Evolutionary conservation across 768 basidiomycete genomes (phyloP), one percentile per base, ranked within the genome.

Genomic region (Boletus pseudopeckii): DNA sequence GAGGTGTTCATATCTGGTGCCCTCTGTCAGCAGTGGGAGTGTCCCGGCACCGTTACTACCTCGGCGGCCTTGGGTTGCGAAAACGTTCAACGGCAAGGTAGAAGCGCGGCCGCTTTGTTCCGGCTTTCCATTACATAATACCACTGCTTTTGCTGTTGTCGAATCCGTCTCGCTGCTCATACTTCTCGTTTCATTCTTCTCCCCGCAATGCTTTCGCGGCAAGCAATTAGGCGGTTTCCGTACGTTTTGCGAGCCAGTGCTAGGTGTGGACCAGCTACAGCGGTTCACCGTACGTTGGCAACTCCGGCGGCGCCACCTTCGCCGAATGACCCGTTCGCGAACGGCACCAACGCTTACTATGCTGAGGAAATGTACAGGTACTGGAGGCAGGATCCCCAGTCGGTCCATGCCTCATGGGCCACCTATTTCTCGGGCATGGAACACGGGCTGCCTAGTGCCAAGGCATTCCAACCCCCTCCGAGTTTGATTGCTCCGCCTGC

Each of bases 281-380:
- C 55, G 39, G 58, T 57, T 18, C 65, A 56, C 40, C 76, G 75
- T 30, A 53, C 68, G 2, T 58, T 83, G 51, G 83, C 84, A 24
- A 82, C 75, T 33, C 71, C 79, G 18, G 69, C 77, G 1, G 68
- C 73, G 0, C 69, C 81, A 22, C 89, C 88, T 2, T 90, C 89
- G 2, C 74, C 87, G 20, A 90, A 90, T 61, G 90, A 92, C 69
- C 78, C 80, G 8, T 97, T 98, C 70, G 95, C 94, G 13, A 96
- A 92, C 54, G 94, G 93, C 39, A 94, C 89, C 39, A 98, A 97
- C 73, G 79, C 92, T 22, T 94, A 96, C 76, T 98, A 98, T 68
- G 89, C 88, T 18, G 95, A 91, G 64, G 92, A 96, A 72, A 98
- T 98, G 96, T 98, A 96, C 74, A 82, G 84, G 60, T 84, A 87